phyloP scores from a whole-genome alignment of 306 rosid genomes.

The Lagenaria siceraria region DNA sequence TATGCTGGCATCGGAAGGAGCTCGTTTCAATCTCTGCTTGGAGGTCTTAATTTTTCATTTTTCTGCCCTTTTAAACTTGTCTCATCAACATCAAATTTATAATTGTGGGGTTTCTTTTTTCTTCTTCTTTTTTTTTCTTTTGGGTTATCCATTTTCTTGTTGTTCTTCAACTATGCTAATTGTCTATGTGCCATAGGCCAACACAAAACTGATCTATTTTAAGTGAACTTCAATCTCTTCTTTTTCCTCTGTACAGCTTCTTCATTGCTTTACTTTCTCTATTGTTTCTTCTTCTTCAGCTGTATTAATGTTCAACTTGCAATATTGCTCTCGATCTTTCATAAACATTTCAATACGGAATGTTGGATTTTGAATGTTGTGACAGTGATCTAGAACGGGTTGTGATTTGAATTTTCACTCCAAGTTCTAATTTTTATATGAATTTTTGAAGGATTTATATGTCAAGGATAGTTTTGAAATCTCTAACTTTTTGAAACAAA shows the following conservation, averaged over 20 bases:
- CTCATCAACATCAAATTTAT: conserved; percentile 14
- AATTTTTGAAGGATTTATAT: no score
- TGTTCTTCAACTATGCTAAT: conserved; percentile 41
- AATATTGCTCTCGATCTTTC: no score
- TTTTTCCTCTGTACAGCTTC: conserved; percentile 26
- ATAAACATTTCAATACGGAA: no score
- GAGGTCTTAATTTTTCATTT: conserved; percentile 37
- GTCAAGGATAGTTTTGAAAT: no score
- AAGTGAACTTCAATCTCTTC: conserved; percentile 26
- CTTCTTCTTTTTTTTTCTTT: neutral
- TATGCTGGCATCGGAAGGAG: conserved; percentile 76
- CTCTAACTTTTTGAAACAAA: no score
- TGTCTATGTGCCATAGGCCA: conserved; percentile 53
- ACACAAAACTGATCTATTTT: conserved; percentile 28
- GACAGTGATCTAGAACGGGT: neutral
- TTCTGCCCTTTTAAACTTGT: neutral
- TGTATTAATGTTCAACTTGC: neutral
- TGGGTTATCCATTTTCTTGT: conserved; percentile 13
- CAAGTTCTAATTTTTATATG: no score
- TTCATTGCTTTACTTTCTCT: conserved; percentile 16
- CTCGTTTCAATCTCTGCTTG: conserved; percentile 64
- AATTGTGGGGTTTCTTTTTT: conserved; percentile 5
- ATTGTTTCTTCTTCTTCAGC: neutral
- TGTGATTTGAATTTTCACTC: no score
- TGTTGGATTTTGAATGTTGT: no score